Percentiles rank a stretch among this genome's conserved stretches.
phyloP scores from a whole-genome alignment of 306 rosid genomes.

The Vigna angularis region DNA sequence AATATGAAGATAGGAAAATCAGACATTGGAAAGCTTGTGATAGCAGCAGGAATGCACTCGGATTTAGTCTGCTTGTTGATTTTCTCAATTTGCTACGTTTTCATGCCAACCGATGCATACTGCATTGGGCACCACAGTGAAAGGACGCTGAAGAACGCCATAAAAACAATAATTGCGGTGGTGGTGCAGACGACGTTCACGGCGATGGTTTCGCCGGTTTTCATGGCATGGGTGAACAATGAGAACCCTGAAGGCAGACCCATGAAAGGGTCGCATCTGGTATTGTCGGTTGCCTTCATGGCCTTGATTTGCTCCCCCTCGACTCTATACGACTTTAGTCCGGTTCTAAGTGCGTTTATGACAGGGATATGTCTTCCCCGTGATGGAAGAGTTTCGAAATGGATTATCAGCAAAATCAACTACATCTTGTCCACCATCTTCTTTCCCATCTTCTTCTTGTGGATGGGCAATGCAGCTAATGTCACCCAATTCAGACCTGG shows the following conservation, averaged over 20 bases:
- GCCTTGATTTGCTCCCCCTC: slow-evolving; percentile 67
- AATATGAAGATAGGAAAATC: slow-evolving; percentile 83
- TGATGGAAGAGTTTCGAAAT: slow-evolving; percentile 86
- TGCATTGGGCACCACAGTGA: background rate
- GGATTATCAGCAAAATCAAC: slow-evolving; percentile 78
- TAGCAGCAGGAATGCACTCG: slow-evolving; percentile 85
- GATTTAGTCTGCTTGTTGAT: slow-evolving; percentile 73
- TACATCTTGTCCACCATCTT: slow-evolving; percentile 68
- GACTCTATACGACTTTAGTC: slow-evolving; percentile 63
- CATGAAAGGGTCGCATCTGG: slow-evolving; percentile 85
- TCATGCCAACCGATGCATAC: slow-evolving; percentile 48
- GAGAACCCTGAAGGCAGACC: slow-evolving; percentile 96
- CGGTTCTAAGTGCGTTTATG: slow-evolving; percentile 82
- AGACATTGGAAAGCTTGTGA: slow-evolving; percentile 87
- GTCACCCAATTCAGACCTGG: slow-evolving; percentile 49
- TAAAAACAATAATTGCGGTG: slow-evolving; percentile 51
- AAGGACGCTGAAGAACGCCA: background rate
- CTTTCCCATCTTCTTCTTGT: slow-evolving; percentile 86
- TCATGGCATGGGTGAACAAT: slow-evolving; percentile 87
- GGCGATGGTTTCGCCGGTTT: slow-evolving; percentile 67
- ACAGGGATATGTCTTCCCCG: slow-evolving; percentile 83
- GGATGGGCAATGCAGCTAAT: slow-evolving; percentile 87
- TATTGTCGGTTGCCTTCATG: slow-evolving; percentile 82
- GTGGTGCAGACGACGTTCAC: slow-evolving; percentile 58
- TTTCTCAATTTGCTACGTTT: slow-evolving; percentile 67